Evolutionary conservation across 2,329 filamentous ascomycete genomes (phyloP), one percentile per base, ranked within the genome.

Genomic region (Aspergillaceae sp.): DNA sequence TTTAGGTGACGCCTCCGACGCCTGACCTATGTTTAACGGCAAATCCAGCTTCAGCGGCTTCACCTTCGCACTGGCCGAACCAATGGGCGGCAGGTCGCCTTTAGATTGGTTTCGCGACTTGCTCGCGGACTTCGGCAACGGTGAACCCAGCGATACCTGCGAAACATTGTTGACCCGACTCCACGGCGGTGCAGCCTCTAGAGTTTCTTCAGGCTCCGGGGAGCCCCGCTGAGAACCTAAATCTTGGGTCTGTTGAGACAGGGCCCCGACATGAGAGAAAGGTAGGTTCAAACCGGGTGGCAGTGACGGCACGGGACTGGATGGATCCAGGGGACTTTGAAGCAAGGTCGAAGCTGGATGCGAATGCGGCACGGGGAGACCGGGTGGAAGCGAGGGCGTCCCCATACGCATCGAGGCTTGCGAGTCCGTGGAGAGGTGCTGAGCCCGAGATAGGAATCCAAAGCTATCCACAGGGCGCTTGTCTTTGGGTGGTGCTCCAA

Each of bases 141-240:
- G 69, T 2, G 69, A 72, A 1, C 68, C 69, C 7, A 70, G 46
- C 4, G 69, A 71, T 8, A 69, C 62, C 11, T 69, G 66, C 6
- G 58, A 62, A 4, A 53, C 59, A 35, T 66, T 63, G 34, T 60
- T 65, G 4, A 52, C 46, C 30, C 58, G 57, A 11, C 46, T 52
- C 4, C 57, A 54, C 4, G 53, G 51, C 5, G 55, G 50, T n/a
- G 41, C 51, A 28, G 51, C 48, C 3, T 56, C 55, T 1, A 55
- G 50, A 1, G 46, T 58, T 9, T 52, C 48, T 43, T 57, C 49
- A 4, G 50, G 9, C n/a, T 62, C 56, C 3, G 64, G 60, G 3
- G 60, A 65, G 40, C 55, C 48, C n/a, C 52, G 51, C 7, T 54
- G 52, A 28, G 65, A 61, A 4, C 51, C 40, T 33, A 40, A 36